Conservation (phyloP, 192 early-diverging fungal genomes). For the Umbelopsis sp. region DNA sequence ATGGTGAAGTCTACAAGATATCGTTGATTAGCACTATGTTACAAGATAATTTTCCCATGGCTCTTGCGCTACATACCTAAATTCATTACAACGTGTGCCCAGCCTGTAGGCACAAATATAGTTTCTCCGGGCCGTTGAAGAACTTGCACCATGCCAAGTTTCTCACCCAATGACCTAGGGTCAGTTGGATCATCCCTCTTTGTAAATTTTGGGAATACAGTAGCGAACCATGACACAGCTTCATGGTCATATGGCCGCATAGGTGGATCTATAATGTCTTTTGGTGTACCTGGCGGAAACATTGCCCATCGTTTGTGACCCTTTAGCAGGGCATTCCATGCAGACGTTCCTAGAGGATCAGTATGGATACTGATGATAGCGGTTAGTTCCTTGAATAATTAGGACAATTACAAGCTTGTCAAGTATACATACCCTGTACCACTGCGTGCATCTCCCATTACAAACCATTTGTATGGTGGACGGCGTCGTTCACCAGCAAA, state of each 20-base stretch:
- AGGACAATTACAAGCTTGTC: neutral
- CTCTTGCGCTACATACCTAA: conserved; percentile 44
- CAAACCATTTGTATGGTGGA: conserved; percentile 80
- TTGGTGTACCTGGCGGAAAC: conserved; percentile 71
- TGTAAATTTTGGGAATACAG: conserved; percentile 56
- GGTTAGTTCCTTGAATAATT: neutral
- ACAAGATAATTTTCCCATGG: neutral
- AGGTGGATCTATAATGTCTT: conserved; percentile 57
- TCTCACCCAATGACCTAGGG: conserved; percentile 52
- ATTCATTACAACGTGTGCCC: conserved; percentile 83
- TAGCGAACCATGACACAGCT: conserved; percentile 73
- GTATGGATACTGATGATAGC: conserved; percentile 45
- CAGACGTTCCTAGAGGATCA: conserved; percentile 79
- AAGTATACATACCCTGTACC: conserved; percentile 63
- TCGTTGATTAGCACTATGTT: neutral
- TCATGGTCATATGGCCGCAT: conserved; percentile 67
- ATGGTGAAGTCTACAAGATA: conserved; percentile 61
- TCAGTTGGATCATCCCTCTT: conserved; percentile 25
- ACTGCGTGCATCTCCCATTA: conserved; percentile 68
- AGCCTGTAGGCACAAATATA: conserved; percentile 81
- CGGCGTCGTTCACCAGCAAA: conserved; percentile 58
- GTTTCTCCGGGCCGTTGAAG: conserved; percentile 77
- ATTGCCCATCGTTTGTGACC: conserved; percentile 81
- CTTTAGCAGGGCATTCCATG: conserved; percentile 75
- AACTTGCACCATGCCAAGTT: conserved; percentile 69